Base-by-base conservation (phyloP, 345 rosid species). In the Erysimum cheiranthoides region DNA sequence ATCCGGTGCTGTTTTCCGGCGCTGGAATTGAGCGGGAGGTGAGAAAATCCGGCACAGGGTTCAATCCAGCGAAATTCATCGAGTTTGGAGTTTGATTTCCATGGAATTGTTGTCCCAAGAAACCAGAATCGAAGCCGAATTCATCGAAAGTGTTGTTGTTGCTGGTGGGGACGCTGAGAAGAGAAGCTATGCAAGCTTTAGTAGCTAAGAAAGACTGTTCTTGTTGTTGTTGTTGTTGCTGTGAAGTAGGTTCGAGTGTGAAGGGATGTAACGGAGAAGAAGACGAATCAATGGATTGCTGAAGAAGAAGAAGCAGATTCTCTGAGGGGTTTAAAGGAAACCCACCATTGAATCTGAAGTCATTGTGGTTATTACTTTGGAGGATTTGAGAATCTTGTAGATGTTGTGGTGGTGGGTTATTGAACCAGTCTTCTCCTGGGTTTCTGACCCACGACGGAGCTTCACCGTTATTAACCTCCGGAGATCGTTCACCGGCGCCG, bases 361-460 rank as follows among this genome's bases (percentile, higher is more conserved):
- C 85, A 31, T 61, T 80, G 63, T 82, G 82, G 67, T 73, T 62
- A 25, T 8, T 25, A 2, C 11, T 43, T 3, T 79, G 78, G 56
- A 72, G 76, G 61, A 16, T 31, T 13, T 78, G 87, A 59, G 77
- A 73, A 46, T 79, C 82, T 6, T 75, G 88, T 73, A 65, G 52
- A 72, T 76, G 78, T 13, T 62, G 76, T 56, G 27, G 40, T 60
- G 4, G 13, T 65, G 78, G 60, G 67, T 73, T 76, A 46, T 35
- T 66, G 75, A 80, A 85, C 91, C 96, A 86, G 70, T 86, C 90
- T 7, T 79, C 39, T 31, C 88, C 95, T 82, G 78, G 88, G 83
- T 84, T 84, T 75, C 46, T 89, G 78, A 86, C 86, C 80, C 80
- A 79, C 28, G 87, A 61, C 30, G 65, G 56, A 60, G 85, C 66